A percentile compares a stretch with the other conserved stretches of the same genome.
These are phyloP conservation scores for Rosa lucieae DNA, from an alignment of 306 rosid genomes.

Conservation along the genomic window DNA sequence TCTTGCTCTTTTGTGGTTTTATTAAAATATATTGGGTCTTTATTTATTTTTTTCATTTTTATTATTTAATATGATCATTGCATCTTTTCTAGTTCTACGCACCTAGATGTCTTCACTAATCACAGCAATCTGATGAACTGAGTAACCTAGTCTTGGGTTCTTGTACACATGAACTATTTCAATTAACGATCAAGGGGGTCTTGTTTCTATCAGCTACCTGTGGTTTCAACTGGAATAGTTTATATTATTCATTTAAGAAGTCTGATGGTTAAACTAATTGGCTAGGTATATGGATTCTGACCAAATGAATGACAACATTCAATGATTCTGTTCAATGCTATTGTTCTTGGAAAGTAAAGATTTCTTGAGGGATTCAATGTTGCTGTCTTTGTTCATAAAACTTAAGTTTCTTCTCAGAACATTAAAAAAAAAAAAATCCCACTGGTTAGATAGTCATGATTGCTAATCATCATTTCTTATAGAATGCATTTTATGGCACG, in stretches of 20 bases:
- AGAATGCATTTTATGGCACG: constrained; percentile 15
- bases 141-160: neutral
- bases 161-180: neutral
- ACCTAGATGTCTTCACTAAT: neutral
- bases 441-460: neutral
- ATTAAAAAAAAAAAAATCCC: neutral
- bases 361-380: neutral
- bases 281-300: neutral
- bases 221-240: constrained; percentile 20
- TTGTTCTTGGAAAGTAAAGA: neutral
- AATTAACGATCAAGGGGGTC: neutral
- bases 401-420: neutral
- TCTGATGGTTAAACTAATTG: neutral
- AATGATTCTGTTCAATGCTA: neutral
- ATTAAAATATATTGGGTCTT: neutral
- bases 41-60: neutral
- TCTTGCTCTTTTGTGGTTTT: neutral
- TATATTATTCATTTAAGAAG: neutral
- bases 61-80: neutral
- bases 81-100: no score
- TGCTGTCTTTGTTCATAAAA: neutral
- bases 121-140: neutral
- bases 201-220: constrained; percentile 4
- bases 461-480: neutral
- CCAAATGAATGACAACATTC: neutral